Conservation (phyloP, 768 basidiomycete species). For the Kwoniella shandongensis region DNA sequence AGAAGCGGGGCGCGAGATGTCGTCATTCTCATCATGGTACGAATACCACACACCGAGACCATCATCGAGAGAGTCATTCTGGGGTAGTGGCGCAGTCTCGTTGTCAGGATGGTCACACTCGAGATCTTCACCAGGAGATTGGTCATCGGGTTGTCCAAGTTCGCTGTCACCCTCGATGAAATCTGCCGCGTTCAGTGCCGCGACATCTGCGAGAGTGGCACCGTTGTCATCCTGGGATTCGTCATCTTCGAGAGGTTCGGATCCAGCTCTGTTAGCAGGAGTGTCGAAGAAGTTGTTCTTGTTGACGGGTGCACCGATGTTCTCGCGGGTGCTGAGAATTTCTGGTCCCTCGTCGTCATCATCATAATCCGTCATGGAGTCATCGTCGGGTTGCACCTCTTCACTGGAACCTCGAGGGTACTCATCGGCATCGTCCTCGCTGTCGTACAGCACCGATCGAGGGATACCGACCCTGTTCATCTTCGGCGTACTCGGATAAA, state of each 20-base stretch:
- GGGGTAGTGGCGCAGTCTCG: background rate
- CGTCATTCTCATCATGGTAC: constrained; percentile 12
- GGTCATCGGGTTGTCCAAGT: background rate
- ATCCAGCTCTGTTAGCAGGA: background rate
- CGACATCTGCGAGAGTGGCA: background rate
- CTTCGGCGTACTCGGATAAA: no score
- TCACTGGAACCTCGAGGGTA: constrained; percentile 5
- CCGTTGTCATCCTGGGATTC: background rate
- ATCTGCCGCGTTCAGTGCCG: background rate
- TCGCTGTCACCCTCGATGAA: background rate
- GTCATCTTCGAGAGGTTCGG: background rate
- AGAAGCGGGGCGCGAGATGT: background rate
- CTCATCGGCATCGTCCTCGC: constrained; percentile 17
- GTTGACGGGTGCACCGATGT: background rate
- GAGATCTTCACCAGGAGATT: background rate
- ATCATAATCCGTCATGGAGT: constrained; percentile 17
- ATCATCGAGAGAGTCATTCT: no score
- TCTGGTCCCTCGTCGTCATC: constrained; percentile 5
- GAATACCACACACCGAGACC: constrained; percentile 18
- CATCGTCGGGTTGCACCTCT: constrained; percentile 3
- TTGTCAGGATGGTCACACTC: background rate
- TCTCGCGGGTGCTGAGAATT: background rate
- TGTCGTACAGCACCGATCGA: constrained; percentile 25
- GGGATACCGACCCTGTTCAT: constrained; percentile 26
- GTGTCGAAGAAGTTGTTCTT: background rate